phyloP scores from a whole-genome alignment of 306 rosid species.

The Luffa acutangula region DNA sequence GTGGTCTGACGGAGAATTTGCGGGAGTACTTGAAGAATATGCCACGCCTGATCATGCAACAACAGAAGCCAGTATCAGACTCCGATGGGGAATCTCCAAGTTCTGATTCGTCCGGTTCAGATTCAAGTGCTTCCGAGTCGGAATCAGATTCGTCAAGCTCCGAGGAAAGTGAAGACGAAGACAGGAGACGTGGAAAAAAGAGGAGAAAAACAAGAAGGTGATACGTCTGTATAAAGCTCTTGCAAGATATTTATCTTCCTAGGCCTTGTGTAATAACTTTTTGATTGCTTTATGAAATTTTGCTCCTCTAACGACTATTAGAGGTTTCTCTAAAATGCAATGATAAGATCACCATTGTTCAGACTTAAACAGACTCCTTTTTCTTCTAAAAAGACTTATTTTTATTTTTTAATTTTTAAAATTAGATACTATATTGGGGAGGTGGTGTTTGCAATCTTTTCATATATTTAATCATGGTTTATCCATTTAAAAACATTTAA shows the following conservation, averaged over 20 bases:
- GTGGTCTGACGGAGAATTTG: slow-evolving; percentile 81
- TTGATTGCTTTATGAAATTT: neutral
- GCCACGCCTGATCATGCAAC: slow-evolving; percentile 93
- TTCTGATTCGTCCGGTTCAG: slow-evolving; percentile 46
- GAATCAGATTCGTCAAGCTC: slow-evolving; percentile 41
- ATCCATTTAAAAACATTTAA: too few relatives aligned
- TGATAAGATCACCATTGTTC: too few relatives aligned
- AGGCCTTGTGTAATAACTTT: neutral
- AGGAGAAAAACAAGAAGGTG: slow-evolving; percentile 33
- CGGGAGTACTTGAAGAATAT: slow-evolving; percentile 83
- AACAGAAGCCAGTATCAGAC: slow-evolving; percentile 48
- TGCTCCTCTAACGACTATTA: too few relatives aligned
- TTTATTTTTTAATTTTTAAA: too few relatives aligned
- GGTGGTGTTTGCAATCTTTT: too few relatives aligned
- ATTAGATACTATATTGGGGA: too few relatives aligned
- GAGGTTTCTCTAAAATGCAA: too few relatives aligned
- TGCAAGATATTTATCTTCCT: neutral
- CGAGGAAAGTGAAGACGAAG: slow-evolving; percentile 35
- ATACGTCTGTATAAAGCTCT: neutral
- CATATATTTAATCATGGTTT: too few relatives aligned
- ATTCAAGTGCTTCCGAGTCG: slow-evolving; percentile 29
- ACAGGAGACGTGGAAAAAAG: slow-evolving; percentile 38
- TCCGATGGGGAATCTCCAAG: slow-evolving; percentile 40
- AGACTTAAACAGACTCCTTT: too few relatives aligned
- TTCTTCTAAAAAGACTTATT: too few relatives aligned